phyloP scores from a whole-genome alignment of 768 basidiomycete genomes.

The Leccinellum albellum region DNA sequence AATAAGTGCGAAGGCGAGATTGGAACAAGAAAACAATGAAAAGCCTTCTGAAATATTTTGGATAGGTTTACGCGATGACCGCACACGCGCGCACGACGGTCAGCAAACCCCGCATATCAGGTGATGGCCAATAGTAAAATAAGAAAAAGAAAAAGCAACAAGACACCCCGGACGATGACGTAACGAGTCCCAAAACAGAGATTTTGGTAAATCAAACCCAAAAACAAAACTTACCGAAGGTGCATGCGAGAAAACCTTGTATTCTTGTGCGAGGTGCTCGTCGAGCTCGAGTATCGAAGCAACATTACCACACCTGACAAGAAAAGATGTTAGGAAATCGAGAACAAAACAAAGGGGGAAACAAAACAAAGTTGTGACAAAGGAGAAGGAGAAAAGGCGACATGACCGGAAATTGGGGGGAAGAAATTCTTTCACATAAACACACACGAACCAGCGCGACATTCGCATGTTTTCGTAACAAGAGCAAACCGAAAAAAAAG shows the following conservation, averaged over 20 bases:
- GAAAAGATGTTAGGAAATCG: not conserved
- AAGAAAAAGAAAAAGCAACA: not conserved
- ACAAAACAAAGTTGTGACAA: constrained; percentile 6
- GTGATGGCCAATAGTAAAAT: not conserved
- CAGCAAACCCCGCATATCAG: constrained; percentile 26
- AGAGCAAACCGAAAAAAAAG: not conserved
- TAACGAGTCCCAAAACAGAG: not conserved
- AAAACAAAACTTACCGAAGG: constrained; percentile 57
- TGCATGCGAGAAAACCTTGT: constrained; percentile 93
- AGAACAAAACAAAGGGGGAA: not conserved
- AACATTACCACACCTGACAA: constrained; percentile 84
- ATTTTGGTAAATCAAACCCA: not conserved
- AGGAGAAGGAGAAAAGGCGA: not conserved
- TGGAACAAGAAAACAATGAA: not conserved
- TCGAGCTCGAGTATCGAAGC: constrained; percentile 93
- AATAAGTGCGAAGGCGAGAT: not conserved
- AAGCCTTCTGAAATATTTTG: not conserved
- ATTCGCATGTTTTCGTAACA: not conserved
- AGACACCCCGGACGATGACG: constrained; percentile 14
- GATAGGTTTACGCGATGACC: not conserved
- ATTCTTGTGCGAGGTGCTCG: constrained; percentile 89
- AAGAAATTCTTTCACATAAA: constrained; percentile 7
- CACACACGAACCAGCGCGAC: not conserved
- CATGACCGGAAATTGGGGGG: constrained; percentile 24
- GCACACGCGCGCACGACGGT: not conserved